Base-by-base conservation (phyloP, 176 grass and related monocot species). In the Bonia amplexicaulis region DNA sequence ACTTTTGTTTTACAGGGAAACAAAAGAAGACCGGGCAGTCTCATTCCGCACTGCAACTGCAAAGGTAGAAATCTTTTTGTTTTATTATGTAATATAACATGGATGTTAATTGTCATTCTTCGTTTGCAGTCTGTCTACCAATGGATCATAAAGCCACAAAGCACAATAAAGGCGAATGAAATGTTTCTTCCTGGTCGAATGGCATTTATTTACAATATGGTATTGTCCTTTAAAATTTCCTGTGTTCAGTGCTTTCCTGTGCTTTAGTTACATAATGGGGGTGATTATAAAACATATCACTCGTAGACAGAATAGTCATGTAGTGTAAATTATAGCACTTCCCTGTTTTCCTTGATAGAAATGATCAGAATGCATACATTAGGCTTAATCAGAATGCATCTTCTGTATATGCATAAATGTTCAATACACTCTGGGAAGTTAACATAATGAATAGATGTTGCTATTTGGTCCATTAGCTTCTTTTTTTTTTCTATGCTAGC, bases 181-280 rank as follows among this genome's bases (percentile, higher is more conserved):
- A 86, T 99, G 91, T 99, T 99, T 87, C 93, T 99, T 88, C 96
- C 93, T 89, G 96, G 93, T 66, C 87, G 96, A 49, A 96, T 96
- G 96, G 87, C 93, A 87, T 99, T 96, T 72, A 95, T 99, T 87
- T 96, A 90, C 86, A 93, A 99, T 75, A 88, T 94, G 96, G 96
- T 99, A 99, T 70, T 47, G 6, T 40, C 10, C 77, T 71, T 79
- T 22, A 45, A 53, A 63, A 39, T 60, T 77, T 31, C 76, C 54
- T 46, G 20, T 63, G 57, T 44, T 82, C 55, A 65, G 41, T 66
- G 26, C 19, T 83, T 91, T 70, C 13, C 20, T 85, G 55, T 77
- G n/a, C n/a, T 91, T 79, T 85, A 59, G 71, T 57, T 57, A 44
- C 9, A 12, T 40, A 48, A 74, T 51, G 15, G 9, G 17, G 33